A percentile compares a stretch with the other conserved stretches of the same genome.
These are phyloP conservation scores for Litsea cubeba DNA, from an alignment of 164 flowering plant species.

Conservation along the genomic window DNA sequence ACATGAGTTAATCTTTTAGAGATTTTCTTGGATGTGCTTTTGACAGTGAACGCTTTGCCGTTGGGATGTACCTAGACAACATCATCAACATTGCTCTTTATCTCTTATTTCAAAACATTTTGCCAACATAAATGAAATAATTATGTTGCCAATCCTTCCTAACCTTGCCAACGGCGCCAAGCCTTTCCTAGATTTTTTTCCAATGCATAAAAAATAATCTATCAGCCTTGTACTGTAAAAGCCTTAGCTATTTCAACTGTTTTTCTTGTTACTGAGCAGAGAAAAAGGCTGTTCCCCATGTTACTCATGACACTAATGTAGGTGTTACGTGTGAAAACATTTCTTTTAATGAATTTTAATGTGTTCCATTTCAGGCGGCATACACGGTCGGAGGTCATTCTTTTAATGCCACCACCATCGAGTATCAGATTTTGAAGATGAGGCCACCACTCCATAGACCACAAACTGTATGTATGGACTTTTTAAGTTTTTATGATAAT, in stretches of 20 bases:
- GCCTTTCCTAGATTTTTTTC: too few relatives aligned
- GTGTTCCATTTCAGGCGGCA: slow-evolving; percentile 49
- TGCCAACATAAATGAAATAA: too few relatives aligned
- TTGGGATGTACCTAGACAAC: too few relatives aligned
- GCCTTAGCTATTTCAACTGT: background rate
- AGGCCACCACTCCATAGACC: slow-evolving; percentile 76
- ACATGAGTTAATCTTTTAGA: too few relatives aligned
- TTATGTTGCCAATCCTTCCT: too few relatives aligned
- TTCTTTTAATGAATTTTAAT: background rate
- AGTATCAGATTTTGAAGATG: slow-evolving; percentile 71
- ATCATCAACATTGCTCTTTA: too few relatives aligned
- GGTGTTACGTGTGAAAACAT: background rate
- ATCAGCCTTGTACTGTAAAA: too few relatives aligned
- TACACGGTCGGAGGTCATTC: slow-evolving; percentile 80
- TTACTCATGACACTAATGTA: background rate
- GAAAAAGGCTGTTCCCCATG: background rate
- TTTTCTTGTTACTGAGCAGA: background rate
- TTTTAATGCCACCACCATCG: slow-evolving; percentile 65
- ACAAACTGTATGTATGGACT: slow-evolving; percentile 48
- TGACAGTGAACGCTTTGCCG: too few relatives aligned
- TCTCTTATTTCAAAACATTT: too few relatives aligned
- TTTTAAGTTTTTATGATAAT: background rate
- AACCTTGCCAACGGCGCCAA: too few relatives aligned
- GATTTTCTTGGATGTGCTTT: too few relatives aligned
- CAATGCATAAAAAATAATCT: too few relatives aligned